phyloP scores from a whole-genome alignment of 2,329 filamentous ascomycete genomes.

The Calonectria multiphialidica region DNA sequence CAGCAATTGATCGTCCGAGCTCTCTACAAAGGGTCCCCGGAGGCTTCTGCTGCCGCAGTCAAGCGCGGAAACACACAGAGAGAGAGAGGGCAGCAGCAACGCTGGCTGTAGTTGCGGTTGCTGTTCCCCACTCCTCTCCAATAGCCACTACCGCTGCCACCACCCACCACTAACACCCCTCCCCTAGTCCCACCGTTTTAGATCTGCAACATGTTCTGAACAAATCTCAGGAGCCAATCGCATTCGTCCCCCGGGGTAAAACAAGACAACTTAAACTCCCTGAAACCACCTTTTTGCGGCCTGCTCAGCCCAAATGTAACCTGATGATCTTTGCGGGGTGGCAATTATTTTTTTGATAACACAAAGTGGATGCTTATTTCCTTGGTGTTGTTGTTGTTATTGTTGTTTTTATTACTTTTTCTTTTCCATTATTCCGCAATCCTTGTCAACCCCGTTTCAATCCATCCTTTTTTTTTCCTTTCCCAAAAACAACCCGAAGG shows the following conservation, averaged over 20 bases:
- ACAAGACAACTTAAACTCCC: background rate
- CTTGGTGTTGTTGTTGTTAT: background rate
- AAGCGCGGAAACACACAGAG: background rate
- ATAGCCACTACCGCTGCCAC: too few relatives aligned
- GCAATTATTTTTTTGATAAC: background rate
- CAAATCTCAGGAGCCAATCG: conserved; percentile 13
- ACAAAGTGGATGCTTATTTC: background rate
- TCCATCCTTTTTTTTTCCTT: background rate
- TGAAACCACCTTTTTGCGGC: background rate
- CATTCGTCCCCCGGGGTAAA: background rate
- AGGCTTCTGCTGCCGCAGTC: background rate
- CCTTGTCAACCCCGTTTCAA: background rate
- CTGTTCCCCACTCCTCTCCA: too few relatives aligned
- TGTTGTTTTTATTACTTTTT: background rate
- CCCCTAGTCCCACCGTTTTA: conserved; percentile 1
- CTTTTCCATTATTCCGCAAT: background rate
- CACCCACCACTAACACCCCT: background rate
- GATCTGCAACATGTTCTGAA: background rate
- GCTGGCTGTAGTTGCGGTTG: too few relatives aligned
- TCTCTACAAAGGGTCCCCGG: conserved; percentile 16
- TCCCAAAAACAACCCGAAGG: background rate
- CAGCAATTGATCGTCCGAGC: conserved; percentile 4
- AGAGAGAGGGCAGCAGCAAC: too few relatives aligned
- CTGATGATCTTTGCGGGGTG: conserved; percentile 3
- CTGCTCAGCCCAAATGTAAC: background rate